These are phyloP conservation scores for Cordyceps cicadae DNA, from an alignment of 2,329 filamentous ascomycete species.

Conservation along the genomic window DNA sequence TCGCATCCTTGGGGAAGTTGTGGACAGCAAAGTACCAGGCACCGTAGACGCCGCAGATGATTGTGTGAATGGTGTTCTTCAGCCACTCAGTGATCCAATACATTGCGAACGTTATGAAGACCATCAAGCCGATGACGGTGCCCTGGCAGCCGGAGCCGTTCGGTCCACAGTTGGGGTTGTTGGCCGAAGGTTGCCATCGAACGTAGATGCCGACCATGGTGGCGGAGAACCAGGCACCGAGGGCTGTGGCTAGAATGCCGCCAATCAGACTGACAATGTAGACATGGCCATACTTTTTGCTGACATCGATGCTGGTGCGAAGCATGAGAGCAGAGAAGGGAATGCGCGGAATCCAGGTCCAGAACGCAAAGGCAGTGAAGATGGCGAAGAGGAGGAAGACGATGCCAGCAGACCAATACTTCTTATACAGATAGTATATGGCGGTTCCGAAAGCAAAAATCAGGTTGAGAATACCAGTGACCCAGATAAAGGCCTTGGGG, in stretches of 20 bases:
- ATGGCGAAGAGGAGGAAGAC: conserved; percentile 76
- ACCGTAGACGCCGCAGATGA: conserved; percentile 80
- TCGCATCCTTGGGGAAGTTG: conserved; percentile 67
- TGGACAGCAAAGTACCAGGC: conserved; percentile 80
- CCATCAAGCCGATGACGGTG: conserved; percentile 75
- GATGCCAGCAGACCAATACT: conserved; percentile 77
- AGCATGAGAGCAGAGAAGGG: conserved; percentile 89
- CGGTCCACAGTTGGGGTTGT: conserved; percentile 43
- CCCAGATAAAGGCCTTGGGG: conserved; percentile 87
- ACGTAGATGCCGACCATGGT: conserved; percentile 82
- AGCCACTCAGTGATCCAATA: conserved; percentile 94
- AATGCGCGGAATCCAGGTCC: conserved; percentile 81
- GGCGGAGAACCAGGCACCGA: conserved; percentile 78
- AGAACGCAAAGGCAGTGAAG: conserved; percentile 76
- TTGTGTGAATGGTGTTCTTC: conserved; percentile 88
- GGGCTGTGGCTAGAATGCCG: conserved; percentile 64
- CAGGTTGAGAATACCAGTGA: conserved; percentile 83
- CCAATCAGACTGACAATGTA: conserved; percentile 80
- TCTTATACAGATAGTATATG: conserved; percentile 71
- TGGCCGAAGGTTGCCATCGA: conserved; percentile 60
- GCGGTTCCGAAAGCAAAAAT: conserved; percentile 76
- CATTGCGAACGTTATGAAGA: conserved; percentile 81
- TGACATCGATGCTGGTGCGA: conserved; percentile 75
- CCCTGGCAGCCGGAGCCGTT: conserved; percentile 55
- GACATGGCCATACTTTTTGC: conserved; percentile 75